Evolutionary conservation across 192 early-diverging fungal genomes (phyloP).

Genomic region (Geranomyces michiganensis): DNA sequence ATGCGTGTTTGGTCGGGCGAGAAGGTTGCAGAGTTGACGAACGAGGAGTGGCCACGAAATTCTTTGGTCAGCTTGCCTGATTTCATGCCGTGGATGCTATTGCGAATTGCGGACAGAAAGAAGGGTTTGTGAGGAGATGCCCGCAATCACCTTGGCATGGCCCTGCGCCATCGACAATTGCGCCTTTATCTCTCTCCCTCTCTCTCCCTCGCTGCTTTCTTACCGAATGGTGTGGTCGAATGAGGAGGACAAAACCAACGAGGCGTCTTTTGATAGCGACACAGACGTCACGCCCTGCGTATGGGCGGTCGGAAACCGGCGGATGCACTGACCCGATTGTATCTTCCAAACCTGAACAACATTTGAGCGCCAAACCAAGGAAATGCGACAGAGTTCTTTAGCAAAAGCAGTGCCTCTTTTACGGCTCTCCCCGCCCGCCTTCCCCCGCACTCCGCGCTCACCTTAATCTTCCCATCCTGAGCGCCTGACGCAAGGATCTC

Average conservation of each 20-base stretch:
- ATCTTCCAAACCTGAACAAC: constrained; percentile 75
- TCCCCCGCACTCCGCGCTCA: constrained; percentile 18
- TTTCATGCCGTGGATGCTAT: constrained; percentile 85
- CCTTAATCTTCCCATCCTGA: constrained; percentile 82
- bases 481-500: constrained; percentile 83
- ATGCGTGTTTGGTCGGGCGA: constrained; percentile 71
- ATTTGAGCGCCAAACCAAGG: background rate
- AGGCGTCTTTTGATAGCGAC: constrained; percentile 74
- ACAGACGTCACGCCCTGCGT: constrained; percentile 81
- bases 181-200: no score
- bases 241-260: constrained; percentile 77
- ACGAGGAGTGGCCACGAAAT: constrained; percentile 89
- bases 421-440: no score
- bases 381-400: no score
- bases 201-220: no score
- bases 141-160: no score
- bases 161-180: no score
- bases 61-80: constrained; percentile 91
- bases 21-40: constrained; percentile 80
- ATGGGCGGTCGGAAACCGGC: constrained; percentile 81
- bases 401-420: no score
- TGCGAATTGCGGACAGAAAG: background rate
- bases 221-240: constrained; percentile 79
- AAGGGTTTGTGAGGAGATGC: background rate
- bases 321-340: constrained; percentile 69